Percentiles rank a stretch among this genome's conserved stretches.
Conservation (phyloP, 2,329 filamentous ascomycete species). For the Xylariaceae sp. region DNA sequence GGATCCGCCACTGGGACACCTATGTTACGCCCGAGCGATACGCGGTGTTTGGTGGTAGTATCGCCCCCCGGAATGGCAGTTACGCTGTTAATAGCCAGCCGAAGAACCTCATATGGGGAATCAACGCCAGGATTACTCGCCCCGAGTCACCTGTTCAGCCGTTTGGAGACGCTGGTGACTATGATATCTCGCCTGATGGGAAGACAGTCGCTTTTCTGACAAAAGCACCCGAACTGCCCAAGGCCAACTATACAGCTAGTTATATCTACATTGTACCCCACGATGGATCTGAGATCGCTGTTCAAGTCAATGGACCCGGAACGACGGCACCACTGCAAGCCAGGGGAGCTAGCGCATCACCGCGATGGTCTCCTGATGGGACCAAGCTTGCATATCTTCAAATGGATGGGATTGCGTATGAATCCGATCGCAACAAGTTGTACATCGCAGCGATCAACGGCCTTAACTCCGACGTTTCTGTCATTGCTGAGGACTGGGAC, state of each 20-base stretch:
- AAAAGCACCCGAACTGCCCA: slow-evolving; percentile 12
- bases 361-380: slow-evolving; percentile 13
- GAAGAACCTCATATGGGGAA: slow-evolving; percentile 11
- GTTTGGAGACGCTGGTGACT: slow-evolving; percentile 12
- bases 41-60: slow-evolving; percentile 12
- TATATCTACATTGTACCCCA: slow-evolving; percentile 14
- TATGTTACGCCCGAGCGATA: slow-evolving; percentile 11
- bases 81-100: slow-evolving; percentile 8
- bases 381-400: slow-evolving; percentile 12
- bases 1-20: slow-evolving; percentile 13
- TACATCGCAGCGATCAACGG: slow-evolving; percentile 10
- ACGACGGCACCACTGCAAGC: slow-evolving; percentile 8
- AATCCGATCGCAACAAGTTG: slow-evolving; percentile 11
- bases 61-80: not conserved
- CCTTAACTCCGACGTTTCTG: slow-evolving; percentile 5
- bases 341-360: slow-evolving; percentile 11
- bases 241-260: slow-evolving; percentile 14
- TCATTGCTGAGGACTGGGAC: slow-evolving; percentile 10
- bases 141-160: slow-evolving; percentile 13
- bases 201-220: slow-evolving; percentile 13
- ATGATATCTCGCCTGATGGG: slow-evolving; percentile 12
- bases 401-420: slow-evolving; percentile 11
- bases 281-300: slow-evolving; percentile 9
- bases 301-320: slow-evolving; percentile 10
- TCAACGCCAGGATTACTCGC: slow-evolving; percentile 11